Evolutionary conservation across 129 eudicot genomes (phyloP).

Genomic region (Heracleum sosnowskyi): DNA sequence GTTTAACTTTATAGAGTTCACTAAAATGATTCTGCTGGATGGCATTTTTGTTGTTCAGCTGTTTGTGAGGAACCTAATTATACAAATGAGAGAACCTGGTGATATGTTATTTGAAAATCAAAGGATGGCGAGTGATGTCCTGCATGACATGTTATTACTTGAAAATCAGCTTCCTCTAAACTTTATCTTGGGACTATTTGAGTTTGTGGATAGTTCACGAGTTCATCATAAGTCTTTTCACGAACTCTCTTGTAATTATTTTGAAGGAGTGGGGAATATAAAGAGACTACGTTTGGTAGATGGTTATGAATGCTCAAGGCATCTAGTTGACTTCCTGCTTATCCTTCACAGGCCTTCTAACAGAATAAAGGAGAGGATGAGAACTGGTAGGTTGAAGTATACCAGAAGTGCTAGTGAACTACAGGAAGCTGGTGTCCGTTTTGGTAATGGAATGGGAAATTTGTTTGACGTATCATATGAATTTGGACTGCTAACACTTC

Average conservation of each 20-base stretch:
- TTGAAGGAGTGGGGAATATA: conserved; percentile 1
- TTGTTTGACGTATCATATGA: not conserved
- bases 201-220: not conserved
- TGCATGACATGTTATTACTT: conserved; percentile 22
- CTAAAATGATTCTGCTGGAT: conserved; percentile 16
- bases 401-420: not conserved
- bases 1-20: not conserved
- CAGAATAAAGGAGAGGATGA: too few relatives aligned
- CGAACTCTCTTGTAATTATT: not conserved
- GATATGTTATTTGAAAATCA: conserved; percentile 8
- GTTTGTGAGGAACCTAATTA: not conserved
- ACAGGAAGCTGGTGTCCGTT: not conserved
- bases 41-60: conserved; percentile 16
- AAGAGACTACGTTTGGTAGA: not conserved
- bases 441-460: not conserved
- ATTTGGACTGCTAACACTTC: conserved; percentile 6
- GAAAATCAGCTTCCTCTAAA: conserved; percentile 24
- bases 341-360: not conserved
- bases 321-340: conserved; percentile 17
- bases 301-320: not conserved
- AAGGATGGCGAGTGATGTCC: conserved; percentile 15
- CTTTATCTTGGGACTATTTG: not conserved
- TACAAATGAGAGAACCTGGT: not conserved
- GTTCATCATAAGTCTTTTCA: not conserved
- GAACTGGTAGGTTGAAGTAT: not conserved